Base-by-base conservation (phyloP, 495 filamentous ascomycete species). In the Trichoderma reesei region DNA sequence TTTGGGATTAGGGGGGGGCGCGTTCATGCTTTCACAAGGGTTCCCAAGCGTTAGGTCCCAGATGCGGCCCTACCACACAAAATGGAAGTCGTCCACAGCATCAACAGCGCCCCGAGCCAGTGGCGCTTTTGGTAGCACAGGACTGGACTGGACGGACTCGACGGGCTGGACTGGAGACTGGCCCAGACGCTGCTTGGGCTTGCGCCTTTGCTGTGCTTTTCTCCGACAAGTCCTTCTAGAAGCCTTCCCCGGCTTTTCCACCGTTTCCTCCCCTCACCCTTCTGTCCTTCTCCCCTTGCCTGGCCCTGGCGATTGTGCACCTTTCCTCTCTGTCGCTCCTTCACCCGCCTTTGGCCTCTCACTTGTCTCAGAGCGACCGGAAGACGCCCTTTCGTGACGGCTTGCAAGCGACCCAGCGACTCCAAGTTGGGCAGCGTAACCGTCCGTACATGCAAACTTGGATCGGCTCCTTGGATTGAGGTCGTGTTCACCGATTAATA, bases 231-330 rank as follows among this genome's bases (percentile, higher is more conserved):
- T 56, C 51, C 26, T 56, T 56, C 51, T 56, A 56, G 51, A 56
- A 56, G 51, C 51, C 51, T 56, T 56, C 51, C 51, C 51, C 51
- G 51, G 51, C 51, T 56, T 56, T 56, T 56, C 51, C 26, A 56
- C 51, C 51, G 51, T 56, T 56, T 34, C 26, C 51, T 34, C 51
- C 51, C 51, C 51, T 56, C 51, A 26, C 51, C 51, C 13, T 56
- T 56, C 26, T 56, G 51, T 56, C 26, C 51, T 34, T 56, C 51
- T 56, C 51, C 51, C 51, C 51, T 56, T 56, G 51, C 51, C 26
- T 14, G 51, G 51, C 51, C 51, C 51, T 56, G 51, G 51, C 51
- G 51, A 56, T 26, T 9, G 51, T 16, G 51, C 14, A 16, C 18
- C 26, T 56, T 34, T 56, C 51, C 51, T 56, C 51, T 56, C 18